phyloP scores from a whole-genome alignment of 805 yeast genomes.

The Candida methanosorbosa region DNA sequence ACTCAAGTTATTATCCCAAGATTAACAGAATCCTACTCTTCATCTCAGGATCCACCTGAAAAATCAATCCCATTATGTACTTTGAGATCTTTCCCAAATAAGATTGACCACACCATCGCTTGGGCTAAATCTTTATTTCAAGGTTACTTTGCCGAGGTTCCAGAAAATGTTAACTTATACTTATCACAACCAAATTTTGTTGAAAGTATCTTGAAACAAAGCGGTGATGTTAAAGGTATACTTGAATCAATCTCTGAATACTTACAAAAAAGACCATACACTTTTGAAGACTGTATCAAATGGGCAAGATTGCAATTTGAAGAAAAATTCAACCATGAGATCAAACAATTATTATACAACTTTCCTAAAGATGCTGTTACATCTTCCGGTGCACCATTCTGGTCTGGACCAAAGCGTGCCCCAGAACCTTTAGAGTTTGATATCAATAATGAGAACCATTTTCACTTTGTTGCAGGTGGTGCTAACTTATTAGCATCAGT shows the following conservation, averaged over 20 bases:
- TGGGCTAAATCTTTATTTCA: conserved; percentile 97
- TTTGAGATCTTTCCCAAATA: conserved; percentile 92
- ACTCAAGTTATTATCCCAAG: conserved; percentile 94
- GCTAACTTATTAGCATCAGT: conserved; percentile 88
- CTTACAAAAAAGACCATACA: conserved; percentile 74
- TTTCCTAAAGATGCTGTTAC: conserved; percentile 94
- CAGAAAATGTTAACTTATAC: conserved; percentile 88
- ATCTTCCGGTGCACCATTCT: conserved; percentile 84
- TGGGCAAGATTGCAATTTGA: conserved; percentile 95
- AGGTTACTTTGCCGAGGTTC: conserved; percentile 84
- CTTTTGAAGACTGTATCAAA: conserved; percentile 85
- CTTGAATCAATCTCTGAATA: conserved; percentile 72
- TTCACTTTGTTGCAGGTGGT: conserved; percentile 76
- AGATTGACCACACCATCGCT: conserved; percentile 97
- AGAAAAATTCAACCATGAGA: conserved; percentile 74
- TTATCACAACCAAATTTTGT: conserved; percentile 88
- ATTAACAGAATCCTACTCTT: conserved; percentile 90
- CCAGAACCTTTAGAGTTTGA: conserved; percentile 83
- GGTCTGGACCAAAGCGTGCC: conserved; percentile 98
- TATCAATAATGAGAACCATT: conserved; percentile 65
- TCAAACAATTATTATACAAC: conserved; percentile 81
- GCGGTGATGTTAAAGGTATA: conserved; percentile 84
- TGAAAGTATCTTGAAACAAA: conserved; percentile 83
- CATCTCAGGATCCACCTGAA: conserved; percentile 98
- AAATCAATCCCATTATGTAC: conserved; percentile 96